These are phyloP conservation scores for Penicillium italicum DNA, from an alignment of 2,329 filamentous ascomycete genomes.

Conservation along the genomic window DNA sequence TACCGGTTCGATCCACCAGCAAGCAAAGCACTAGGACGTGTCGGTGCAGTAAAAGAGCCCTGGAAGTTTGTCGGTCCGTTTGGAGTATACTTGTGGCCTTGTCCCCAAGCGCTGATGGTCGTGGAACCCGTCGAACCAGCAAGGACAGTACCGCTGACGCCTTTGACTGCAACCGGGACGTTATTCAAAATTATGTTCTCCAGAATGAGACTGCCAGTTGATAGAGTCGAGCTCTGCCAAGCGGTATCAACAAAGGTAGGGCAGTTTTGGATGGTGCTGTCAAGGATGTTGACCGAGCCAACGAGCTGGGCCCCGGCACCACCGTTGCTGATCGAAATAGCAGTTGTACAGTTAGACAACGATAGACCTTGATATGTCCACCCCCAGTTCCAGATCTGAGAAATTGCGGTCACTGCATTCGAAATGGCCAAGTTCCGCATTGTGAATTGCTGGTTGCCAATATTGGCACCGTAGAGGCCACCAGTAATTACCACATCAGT, in stretches of 20 bases:
- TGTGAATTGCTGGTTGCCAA: constrained; percentile 65
- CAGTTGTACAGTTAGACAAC: constrained; percentile 53
- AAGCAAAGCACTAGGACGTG: constrained; percentile 45
- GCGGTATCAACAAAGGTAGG: constrained; percentile 51
- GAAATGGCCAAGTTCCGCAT: constrained; percentile 55
- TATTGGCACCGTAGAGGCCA: constrained; percentile 56
- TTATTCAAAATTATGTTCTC: constrained; percentile 55
- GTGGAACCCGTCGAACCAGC: constrained; percentile 34
- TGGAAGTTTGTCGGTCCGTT: constrained; percentile 45
- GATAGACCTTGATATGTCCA: constrained; percentile 53
- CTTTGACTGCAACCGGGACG: constrained; percentile 45
- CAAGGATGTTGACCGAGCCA: constrained; percentile 57
- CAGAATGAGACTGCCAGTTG: constrained; percentile 51
- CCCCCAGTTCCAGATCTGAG: constrained; percentile 59
- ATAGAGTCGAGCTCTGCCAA: constrained; percentile 41
- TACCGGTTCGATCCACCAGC: constrained; percentile 41
- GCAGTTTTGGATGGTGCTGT: constrained; percentile 52
- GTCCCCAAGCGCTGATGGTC: constrained; percentile 42
- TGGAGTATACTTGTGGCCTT: constrained; percentile 46
- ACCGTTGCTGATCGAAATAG: constrained; percentile 49
- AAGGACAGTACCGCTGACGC: constrained; percentile 37
- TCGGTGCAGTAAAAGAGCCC: constrained; percentile 44
- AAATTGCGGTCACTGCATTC: constrained; percentile 52
- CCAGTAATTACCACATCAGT: constrained; percentile 59
- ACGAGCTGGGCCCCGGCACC: constrained; percentile 45